These are phyloP conservation scores for Neurospora terricola DNA, from an alignment of 495 filamentous ascomycete genomes.

Conservation along the genomic window DNA sequence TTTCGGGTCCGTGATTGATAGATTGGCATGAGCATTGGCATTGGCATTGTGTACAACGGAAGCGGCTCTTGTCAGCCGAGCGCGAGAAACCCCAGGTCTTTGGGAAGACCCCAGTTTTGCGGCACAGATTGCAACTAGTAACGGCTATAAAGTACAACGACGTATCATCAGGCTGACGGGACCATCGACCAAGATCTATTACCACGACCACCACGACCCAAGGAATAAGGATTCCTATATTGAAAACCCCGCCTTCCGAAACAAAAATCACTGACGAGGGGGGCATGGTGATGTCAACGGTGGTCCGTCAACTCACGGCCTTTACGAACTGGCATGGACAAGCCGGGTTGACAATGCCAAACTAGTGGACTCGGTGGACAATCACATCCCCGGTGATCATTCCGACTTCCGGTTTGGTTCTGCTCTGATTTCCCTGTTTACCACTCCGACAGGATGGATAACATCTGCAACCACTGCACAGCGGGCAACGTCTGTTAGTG, in stretches of 20 bases:
- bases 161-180: not conserved
- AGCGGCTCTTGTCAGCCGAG: not conserved
- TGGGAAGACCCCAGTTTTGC: not conserved
- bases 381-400: not conserved
- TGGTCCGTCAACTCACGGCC: not conserved
- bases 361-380: not conserved
- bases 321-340: not conserved
- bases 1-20: not conserved
- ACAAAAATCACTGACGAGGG: not conserved
- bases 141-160: not conserved
- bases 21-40: not conserved
- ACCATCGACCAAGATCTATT: not conserved
- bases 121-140: not conserved
- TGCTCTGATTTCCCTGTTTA: not conserved
- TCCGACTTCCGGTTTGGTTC: not conserved
- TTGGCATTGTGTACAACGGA: not conserved
- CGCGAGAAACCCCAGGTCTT: not conserved
- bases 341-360: not conserved
- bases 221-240: not conserved
- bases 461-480: not conserved
- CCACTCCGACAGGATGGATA: not conserved
- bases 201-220: not conserved
- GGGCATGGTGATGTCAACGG: not conserved
- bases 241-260: not conserved
- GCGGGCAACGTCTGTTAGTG: not conserved